These are phyloP conservation scores for Metschnikowia reukaufii DNA, from an alignment of 805 yeast genomes.

Conservation along the genomic window DNA sequence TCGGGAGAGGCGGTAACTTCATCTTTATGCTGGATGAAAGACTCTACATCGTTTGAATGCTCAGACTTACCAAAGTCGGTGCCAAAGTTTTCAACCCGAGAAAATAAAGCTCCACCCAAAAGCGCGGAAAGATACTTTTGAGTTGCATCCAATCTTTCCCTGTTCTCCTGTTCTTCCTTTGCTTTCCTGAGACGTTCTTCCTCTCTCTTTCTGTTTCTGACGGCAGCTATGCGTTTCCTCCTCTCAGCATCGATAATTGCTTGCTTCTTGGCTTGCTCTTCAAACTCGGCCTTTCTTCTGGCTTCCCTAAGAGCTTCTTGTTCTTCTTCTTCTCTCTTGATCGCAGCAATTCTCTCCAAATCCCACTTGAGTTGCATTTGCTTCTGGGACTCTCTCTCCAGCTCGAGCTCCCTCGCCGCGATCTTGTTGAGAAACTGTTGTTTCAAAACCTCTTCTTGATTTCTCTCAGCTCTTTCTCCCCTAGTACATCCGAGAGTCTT, in stretches of 20 bases:
- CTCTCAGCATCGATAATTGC: constrained; percentile 8
- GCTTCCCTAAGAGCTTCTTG: neutral
- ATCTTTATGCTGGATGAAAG: neutral
- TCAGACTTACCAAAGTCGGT: neutral
- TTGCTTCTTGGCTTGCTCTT: constrained; percentile 6
- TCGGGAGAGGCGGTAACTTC: neutral
- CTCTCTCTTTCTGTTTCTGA: constrained; percentile 11
- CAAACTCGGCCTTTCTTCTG: neutral
- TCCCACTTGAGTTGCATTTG: constrained; percentile 2
- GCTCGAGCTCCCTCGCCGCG: neutral
- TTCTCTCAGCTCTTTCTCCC: neutral
- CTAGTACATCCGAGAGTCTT: too few relatives aligned
- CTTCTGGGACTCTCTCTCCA: neutral
- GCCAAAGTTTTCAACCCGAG: neutral
- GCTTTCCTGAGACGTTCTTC: constrained; percentile 2
- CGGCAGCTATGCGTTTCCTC: constrained; percentile 11
- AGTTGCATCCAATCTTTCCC: constrained; percentile 3
- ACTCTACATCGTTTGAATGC: neutral
- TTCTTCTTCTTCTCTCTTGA: constrained; percentile 9
- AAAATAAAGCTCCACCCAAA: constrained; percentile 8
- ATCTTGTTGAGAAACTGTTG: neutral
- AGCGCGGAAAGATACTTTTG: constrained; percentile 15
- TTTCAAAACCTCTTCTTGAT: neutral
- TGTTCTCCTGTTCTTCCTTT: constrained; percentile 4
- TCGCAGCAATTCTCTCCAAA: constrained; percentile 6